Conservation (phyloP, 371 early-diverging fungal species). For the Nosema bombycis region DNA sequence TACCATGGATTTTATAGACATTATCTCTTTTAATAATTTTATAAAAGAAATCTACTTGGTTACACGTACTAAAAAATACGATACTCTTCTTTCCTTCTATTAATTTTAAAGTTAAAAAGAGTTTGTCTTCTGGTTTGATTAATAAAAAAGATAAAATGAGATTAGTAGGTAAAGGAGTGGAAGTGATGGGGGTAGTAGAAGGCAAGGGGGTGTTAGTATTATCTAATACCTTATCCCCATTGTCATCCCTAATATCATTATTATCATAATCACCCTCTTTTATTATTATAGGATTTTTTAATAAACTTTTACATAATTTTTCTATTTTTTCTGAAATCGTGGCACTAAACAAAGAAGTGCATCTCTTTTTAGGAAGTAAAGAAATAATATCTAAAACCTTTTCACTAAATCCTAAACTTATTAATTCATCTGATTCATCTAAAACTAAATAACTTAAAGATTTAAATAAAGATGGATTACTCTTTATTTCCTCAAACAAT, state of each 20-base stretch:
- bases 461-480: conserved; percentile 71
- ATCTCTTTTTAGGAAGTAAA: conserved; percentile 78
- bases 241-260: conserved; percentile 76
- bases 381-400: conserved; percentile 80
- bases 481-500: conserved; percentile 80
- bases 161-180: no score
- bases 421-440: conserved; percentile 94
- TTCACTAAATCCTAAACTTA: conserved; percentile 87
- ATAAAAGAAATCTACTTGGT: conserved; percentile 77
- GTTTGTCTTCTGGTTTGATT: conserved; percentile 80
- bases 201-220: no score
- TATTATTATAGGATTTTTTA: conserved; percentile 79
- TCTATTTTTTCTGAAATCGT: conserved; percentile 94
- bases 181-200: no score
- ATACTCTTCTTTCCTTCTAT: conserved; percentile 74
- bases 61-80: conserved; percentile 85
- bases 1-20: conserved; percentile 78
- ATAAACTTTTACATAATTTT: conserved; percentile 78
- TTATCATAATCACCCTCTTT: conserved; percentile 51
- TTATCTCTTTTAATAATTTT: conserved; percentile 75
- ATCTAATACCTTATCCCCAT: conserved; percentile 74
- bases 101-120: conserved; percentile 67
- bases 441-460: conserved; percentile 82
- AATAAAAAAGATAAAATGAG: no score
- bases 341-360: conserved; percentile 86